Evolutionary conservation across 1,284 basidiomycete species (phyloP).

Genomic region (Tilletia indica): DNA sequence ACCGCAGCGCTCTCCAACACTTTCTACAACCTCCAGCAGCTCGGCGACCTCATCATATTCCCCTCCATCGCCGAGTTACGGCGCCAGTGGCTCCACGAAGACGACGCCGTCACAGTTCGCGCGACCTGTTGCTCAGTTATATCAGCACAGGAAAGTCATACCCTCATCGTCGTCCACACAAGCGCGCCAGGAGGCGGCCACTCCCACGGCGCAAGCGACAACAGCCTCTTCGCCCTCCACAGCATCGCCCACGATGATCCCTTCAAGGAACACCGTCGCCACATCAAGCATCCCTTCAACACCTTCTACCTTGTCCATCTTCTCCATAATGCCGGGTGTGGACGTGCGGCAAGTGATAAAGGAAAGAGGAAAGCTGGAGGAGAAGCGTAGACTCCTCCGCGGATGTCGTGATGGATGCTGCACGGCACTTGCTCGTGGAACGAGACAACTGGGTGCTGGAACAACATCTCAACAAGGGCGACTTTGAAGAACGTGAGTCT

Average conservation of each 20-base stretch:
- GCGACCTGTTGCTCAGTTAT: neutral
- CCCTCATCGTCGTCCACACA: neutral
- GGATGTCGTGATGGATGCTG: slow-evolving; percentile 74
- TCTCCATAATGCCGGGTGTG: neutral
- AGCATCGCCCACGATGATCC: neutral
- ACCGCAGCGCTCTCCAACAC: neutral
- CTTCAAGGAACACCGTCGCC: neutral
- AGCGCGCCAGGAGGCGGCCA: neutral
- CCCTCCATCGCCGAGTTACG: neutral
- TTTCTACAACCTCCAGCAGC: neutral
- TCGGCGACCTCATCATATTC: neutral
- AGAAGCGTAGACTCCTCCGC: slow-evolving; percentile 27
- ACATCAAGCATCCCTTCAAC: slow-evolving; percentile 17
- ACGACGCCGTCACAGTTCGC: neutral
- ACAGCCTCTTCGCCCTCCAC: neutral
- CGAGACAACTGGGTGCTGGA: slow-evolving; percentile 72
- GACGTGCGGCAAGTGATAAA: neutral
- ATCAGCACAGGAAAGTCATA: neutral
- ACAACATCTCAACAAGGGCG: slow-evolving; percentile 75
- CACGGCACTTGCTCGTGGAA: slow-evolving; percentile 74
- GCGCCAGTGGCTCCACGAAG: neutral
- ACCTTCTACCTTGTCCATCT: slow-evolving; percentile 11
- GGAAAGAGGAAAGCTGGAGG: neutral
- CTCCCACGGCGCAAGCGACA: neutral
- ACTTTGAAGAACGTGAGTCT: slow-evolving; percentile 81